These are phyloP conservation scores for Colletotrichum sublineola DNA, from an alignment of 2,329 filamentous ascomycete genomes.

Conservation along the genomic window DNA sequence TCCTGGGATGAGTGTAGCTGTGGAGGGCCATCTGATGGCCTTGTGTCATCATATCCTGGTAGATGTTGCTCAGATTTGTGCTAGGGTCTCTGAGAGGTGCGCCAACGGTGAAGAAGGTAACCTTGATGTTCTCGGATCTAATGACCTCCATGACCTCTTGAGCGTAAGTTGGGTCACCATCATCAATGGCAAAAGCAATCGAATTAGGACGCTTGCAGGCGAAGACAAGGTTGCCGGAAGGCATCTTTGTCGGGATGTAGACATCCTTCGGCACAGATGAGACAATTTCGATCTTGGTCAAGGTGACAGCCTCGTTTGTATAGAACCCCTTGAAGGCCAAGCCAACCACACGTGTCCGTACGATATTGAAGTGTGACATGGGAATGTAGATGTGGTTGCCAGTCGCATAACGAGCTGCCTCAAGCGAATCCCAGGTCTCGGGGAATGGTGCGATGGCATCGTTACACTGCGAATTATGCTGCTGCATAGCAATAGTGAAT, in stretches of 20 bases:
- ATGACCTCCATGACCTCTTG: constrained; percentile 68
- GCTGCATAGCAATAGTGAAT: constrained; percentile 75
- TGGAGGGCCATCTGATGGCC: constrained; percentile 79
- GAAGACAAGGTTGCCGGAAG: constrained; percentile 72
- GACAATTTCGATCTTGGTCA: constrained; percentile 73
- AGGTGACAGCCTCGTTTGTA: constrained; percentile 60
- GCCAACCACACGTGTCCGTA: constrained; percentile 68
- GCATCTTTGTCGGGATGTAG: constrained; percentile 69
- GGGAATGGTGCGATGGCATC: constrained; percentile 69
- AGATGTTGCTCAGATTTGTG: constrained; percentile 74
- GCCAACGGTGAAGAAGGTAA: constrained; percentile 80
- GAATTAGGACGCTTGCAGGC: constrained; percentile 76
- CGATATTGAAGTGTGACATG: constrained; percentile 74
- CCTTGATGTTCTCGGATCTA: constrained; percentile 71
- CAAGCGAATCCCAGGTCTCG: constrained; percentile 77
- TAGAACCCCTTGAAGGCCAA: constrained; percentile 76
- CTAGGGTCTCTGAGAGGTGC: constrained; percentile 68
- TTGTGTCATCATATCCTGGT: constrained; percentile 71
- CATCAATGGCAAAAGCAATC: constrained; percentile 80
- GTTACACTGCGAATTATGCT: constrained; percentile 74
- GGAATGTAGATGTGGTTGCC: constrained; percentile 75
- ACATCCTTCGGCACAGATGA: constrained; percentile 64
- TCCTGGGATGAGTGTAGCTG: constrained; percentile 76
- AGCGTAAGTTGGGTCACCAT: constrained; percentile 67
- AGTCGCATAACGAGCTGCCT: constrained; percentile 70